Conservation (phyloP, 1,139 yeast species). For the Meyerozyma elateridarum region DNA sequence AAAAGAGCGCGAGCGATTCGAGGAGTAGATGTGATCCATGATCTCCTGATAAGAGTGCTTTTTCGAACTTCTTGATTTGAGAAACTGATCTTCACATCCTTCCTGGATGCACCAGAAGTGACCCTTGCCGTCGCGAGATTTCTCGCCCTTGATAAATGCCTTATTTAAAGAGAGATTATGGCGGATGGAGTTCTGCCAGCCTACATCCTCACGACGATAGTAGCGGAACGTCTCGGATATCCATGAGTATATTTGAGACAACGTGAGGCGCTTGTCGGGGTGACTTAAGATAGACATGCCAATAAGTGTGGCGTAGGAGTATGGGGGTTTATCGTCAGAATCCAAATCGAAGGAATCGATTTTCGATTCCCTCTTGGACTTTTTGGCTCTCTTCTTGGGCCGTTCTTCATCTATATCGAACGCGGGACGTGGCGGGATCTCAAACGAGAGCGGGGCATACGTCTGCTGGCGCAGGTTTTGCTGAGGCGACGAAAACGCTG, state of each 20-base stretch:
- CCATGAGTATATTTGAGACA: slow-evolving; percentile 92
- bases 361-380: slow-evolving; percentile 23
- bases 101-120: slow-evolving; percentile 91
- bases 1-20: slow-evolving; percentile 4
- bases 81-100: slow-evolving; percentile 78
- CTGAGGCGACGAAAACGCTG: slow-evolving; percentile 48
- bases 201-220: slow-evolving; percentile 81
- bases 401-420: slow-evolving; percentile 11
- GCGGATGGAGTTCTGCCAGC: slow-evolving; percentile 91
- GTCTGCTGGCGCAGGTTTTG: slow-evolving; percentile 9
- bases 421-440: slow-evolving; percentile 15
- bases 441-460: slow-evolving; percentile 4
- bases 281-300: slow-evolving; percentile 92
- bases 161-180: slow-evolving; percentile 81
- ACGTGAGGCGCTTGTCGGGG: slow-evolving; percentile 72
- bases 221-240: slow-evolving; percentile 81
- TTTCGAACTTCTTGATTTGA: slow-evolving; percentile 54
- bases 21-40: slow-evolving; percentile 37
- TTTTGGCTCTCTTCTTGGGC: slow-evolving; percentile 21
- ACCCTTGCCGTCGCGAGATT: slow-evolving; percentile 94
- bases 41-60: slow-evolving; percentile 43
- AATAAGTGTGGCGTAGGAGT: slow-evolving; percentile 87
- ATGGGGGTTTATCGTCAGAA: slow-evolving; percentile 76
- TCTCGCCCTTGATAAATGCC: slow-evolving; percentile 85
- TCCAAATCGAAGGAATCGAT: slow-evolving; percentile 32